Evolutionary conservation across 2,329 filamentous ascomycete genomes (phyloP), one percentile per base, ranked within the genome.

Genomic region (Exserohilum turcica): DNA sequence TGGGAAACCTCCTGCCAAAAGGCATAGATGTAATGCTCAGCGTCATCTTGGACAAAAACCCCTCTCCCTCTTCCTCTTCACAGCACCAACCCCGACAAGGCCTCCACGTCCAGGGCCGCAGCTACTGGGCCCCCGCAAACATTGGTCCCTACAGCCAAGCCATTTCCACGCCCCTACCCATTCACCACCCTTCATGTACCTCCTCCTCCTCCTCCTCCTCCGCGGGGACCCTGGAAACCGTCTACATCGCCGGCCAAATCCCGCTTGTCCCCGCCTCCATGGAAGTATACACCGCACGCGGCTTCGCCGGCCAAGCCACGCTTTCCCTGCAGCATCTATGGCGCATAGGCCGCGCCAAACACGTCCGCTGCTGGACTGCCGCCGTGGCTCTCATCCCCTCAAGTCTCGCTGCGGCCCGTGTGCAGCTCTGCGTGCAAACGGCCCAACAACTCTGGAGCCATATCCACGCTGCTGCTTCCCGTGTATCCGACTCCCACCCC

Each of bases 121-220:
- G 91, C 9, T 97, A 97, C 79, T 99, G 94, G 94, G 94, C 94
- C 0, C 94, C 94, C 0, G 93, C 94, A 16, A 97, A 97, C 68
- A 97, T 99, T 48, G 94, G 94, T 0, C 94, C 94, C 0, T 97
- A 97, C 74, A 97, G 92, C 50, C 94, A 99, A 77, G 91, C 92
- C 3, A 86, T 94, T 43, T 80, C 83, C 2, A 76, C 85, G 9
- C 78, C 79, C 1, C 43, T 74, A 9, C 75, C 61, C 4, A n/a
- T n/a, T n/a, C n/a, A n/a, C n/a, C n/a, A n/a, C n/a, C n/a, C n/a
- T n/a, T n/a, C n/a, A n/a, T n/a, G n/a, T n/a, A n/a, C n/a, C n/a
- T n/a, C n/a, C n/a, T 71, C 3, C 48, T 76, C 10, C 35, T 31
- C 37, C 15, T 9, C 38, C 31, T 7, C 6, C 16, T 35, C 43